phyloP scores from a whole-genome alignment of 805 yeast species.

The Candida orba region DNA sequence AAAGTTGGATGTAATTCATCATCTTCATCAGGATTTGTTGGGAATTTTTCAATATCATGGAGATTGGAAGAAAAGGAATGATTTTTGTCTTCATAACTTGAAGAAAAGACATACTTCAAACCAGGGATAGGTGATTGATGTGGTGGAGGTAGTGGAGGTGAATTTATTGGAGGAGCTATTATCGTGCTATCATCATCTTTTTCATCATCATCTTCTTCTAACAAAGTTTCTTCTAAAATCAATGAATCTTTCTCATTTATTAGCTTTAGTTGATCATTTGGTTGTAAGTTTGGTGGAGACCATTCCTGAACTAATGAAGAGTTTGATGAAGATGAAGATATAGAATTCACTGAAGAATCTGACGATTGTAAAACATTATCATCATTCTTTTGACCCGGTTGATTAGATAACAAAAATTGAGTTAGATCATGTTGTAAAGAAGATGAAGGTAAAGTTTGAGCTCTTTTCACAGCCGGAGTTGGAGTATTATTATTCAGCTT shows the following conservation, averaged over 20 bases:
- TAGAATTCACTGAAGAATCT: constrained; percentile 3
- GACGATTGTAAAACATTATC: neutral
- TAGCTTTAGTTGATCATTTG: constrained; percentile 31
- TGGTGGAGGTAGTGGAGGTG: constrained; percentile 9
- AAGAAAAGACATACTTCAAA: neutral
- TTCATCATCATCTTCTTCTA: constrained; percentile 3
- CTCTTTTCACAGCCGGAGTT: constrained; percentile 18
- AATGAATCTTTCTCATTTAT: constrained; percentile 10
- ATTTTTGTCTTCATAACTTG: too few species aligned
- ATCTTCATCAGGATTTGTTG: neutral
- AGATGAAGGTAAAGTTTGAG: constrained; percentile 26
- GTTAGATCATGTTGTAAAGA: constrained; percentile 12
- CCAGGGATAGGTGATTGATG: constrained; percentile 2
- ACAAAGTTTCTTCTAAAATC: neutral
- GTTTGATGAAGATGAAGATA: constrained; percentile 8
- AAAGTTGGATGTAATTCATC: neutral
- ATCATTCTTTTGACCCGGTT: too few species aligned
- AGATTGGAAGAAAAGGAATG: neutral
- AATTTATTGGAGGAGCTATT: constrained; percentile 1
- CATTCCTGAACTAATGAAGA: constrained; percentile 23
- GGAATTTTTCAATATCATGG: neutral
- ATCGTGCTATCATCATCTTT: constrained; percentile 1
- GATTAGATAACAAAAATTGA: constrained; percentile 4
- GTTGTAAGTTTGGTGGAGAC: constrained; percentile 33
- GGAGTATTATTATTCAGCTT: neutral